Evolutionary conservation across 805 yeast species (phyloP).

Genomic region (Lachancea sp.): DNA sequence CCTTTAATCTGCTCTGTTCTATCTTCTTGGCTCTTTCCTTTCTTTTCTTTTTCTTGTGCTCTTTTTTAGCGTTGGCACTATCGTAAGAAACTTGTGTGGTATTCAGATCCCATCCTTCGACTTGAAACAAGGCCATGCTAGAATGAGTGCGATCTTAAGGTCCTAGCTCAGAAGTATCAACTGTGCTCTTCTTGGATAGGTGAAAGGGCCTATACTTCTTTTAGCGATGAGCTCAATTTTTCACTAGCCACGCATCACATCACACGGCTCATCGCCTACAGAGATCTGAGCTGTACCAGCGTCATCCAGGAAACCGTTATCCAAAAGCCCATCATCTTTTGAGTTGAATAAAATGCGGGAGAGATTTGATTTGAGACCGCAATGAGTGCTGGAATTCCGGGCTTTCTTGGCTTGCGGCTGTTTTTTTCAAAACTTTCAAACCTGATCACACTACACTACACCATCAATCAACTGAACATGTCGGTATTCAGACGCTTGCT

Average conservation of each 20-base stretch:
- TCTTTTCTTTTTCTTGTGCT: constrained; percentile 23
- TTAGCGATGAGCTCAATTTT: constrained; percentile 4
- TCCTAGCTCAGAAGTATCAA: neutral
- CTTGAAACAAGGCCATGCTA: constrained; percentile 64
- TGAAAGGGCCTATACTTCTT: neutral
- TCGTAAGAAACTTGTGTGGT: constrained; percentile 46
- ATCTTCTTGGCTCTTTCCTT: constrained; percentile 20
- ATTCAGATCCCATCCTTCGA: constrained; percentile 76
- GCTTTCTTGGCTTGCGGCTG: too few relatives aligned
- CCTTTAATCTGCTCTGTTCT: constrained; percentile 9
- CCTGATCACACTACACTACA: too few relatives aligned
- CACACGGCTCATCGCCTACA: constrained; percentile 3
- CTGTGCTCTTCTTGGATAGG: neutral
- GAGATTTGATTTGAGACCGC: too few relatives aligned
- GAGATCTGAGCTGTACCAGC: too few relatives aligned
- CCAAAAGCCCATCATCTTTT: too few relatives aligned
- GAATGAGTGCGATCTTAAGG: neutral
- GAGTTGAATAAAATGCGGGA: too few relatives aligned
- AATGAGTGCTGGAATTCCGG: too few relatives aligned
- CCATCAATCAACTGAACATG: too few relatives aligned
- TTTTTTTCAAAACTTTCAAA: too few relatives aligned
- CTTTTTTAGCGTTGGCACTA: constrained; percentile 28
- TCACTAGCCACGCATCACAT: neutral
- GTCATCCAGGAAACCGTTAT: too few relatives aligned
- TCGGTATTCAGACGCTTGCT: too few relatives aligned